Base-by-base conservation (phyloP, 2,329 filamentous ascomycete genomes). In the Knoxdaviesia capensis region DNA sequence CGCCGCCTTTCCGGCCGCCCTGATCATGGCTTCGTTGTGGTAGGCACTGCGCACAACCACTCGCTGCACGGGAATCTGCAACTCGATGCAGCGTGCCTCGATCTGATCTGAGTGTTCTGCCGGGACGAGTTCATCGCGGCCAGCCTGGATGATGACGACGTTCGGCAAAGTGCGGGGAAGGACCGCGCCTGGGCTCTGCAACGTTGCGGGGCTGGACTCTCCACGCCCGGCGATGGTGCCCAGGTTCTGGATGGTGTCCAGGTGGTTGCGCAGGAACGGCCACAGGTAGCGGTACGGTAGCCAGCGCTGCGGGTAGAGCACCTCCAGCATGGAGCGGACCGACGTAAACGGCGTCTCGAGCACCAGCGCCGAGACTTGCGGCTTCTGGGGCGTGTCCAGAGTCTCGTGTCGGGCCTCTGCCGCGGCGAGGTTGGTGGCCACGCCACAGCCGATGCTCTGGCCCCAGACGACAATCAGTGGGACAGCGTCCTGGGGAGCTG, bases 261-360 rank as follows among this genome's bases (percentile, higher is more conserved):
- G 57, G 36, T 71, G 68, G 45, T 69, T 86, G 48, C 79, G 66
- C 7, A 87, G 62, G 52, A 87, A 86, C 0, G 77, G 78, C 64
- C 74, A 74, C 0, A 88, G 63, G 53, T 87, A 75, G 39, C 71
- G 69, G 54, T 88, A 88, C 0, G 82, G 82, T 6, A 87, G 61
- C 80, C 81, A 87, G 49, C 71, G 80, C 50, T 86, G 79, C 1
- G 81, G 81, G 52, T 87, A 88, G 3, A 88, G 56, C 1, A 71
- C 74, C 36, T 70, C 60, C 5, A 88, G 62, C 79, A 88, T 85
- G 11, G 69, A 70, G 44, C 69, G 66, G 43, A 83, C 69, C 37
- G 74, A 81, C 1, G 77, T 69, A 47, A 86, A 86, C 0, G 82
- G 81, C 0, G 82, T 86, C 53, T 88, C 82, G 2, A 88, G 64